Evolutionary conservation across 1,284 basidiomycete genomes (phyloP).

Genomic region (Ustilago nuda): DNA sequence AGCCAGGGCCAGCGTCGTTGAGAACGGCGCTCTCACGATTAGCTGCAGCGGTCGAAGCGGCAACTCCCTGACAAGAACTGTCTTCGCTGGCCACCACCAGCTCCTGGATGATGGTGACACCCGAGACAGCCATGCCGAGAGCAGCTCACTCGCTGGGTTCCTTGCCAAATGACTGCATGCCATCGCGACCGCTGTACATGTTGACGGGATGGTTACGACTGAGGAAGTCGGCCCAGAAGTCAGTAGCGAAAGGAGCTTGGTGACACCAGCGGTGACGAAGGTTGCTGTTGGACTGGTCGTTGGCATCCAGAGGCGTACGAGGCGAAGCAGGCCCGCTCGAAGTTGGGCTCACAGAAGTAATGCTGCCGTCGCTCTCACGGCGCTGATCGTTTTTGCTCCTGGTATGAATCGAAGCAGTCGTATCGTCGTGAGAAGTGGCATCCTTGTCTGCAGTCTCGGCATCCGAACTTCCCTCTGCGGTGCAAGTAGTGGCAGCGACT

Average conservation of each 20-base stretch:
- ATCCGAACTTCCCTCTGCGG: slow-evolving; percentile 8
- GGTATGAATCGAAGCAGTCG: slow-evolving; percentile 27
- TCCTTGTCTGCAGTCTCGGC: slow-evolving; percentile 12
- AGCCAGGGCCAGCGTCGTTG: slow-evolving; percentile 25
- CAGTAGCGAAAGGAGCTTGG: slow-evolving; percentile 68
- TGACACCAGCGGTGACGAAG: slow-evolving; percentile 63
- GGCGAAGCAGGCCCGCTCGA: slow-evolving; percentile 46
- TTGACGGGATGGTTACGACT: slow-evolving; percentile 67
- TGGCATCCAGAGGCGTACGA: slow-evolving; percentile 45
- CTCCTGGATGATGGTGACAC: slow-evolving; percentile 70
- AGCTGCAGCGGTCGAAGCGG: slow-evolving; percentile 1
- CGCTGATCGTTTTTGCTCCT: slow-evolving; percentile 37
- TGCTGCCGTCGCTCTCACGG: slow-evolving; percentile 40
- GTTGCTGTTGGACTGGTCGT: slow-evolving; percentile 31
- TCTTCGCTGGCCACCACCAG: slow-evolving; percentile 66
- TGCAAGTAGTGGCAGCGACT: slow-evolving; percentile 8
- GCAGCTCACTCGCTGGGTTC: slow-evolving; percentile 66
- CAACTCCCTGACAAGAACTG: slow-evolving; percentile 8
- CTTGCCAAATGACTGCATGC: slow-evolving; percentile 65
- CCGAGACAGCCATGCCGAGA: slow-evolving; percentile 66
- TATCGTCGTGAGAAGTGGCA: slow-evolving; percentile 8
- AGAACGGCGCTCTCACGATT: slow-evolving; percentile 28
- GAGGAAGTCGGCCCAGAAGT: slow-evolving; percentile 69
- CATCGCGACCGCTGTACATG: slow-evolving; percentile 53
- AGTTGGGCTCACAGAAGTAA: slow-evolving; percentile 41